Evolutionary conservation across 2,329 filamentous ascomycete genomes (phyloP), one percentile per base, ranked within the genome.

Genomic region (Purpureocillium lavendulum): DNA sequence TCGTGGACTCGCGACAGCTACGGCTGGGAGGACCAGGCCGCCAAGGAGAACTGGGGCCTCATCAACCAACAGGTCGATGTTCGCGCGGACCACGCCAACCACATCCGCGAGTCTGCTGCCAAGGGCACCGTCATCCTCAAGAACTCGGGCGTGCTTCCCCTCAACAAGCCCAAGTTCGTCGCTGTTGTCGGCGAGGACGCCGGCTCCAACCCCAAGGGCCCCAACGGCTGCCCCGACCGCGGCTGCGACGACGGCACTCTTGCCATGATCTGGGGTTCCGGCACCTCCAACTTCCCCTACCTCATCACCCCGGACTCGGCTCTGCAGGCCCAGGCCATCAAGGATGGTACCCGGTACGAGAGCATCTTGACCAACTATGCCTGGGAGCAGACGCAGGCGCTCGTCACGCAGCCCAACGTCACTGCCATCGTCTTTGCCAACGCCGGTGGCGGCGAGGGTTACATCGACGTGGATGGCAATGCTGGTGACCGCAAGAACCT

Each of bases 401-500:
- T 94, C 2, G 65, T 84, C 11, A 65, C 65, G 8, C 73, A 84
- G 49, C 70, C 75, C n/a, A 67, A 79, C 41, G 80, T 77, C 12
- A 80, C 81, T 1, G 69, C 89, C 47, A 74, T 98, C 32, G 88
- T 96, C 10, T 97, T 97, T 52, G 89, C 86, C 54, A 95, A 95
- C 49, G 81, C 88, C 12, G 74, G 89, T 56, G 77, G 83, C 4
- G 90, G 90, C 39, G 92, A 97, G 63, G 88, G 87, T 6, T 96
- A 77, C 64, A 87, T 97, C 54, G 73, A 65, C 21, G 76, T 94
- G 2, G 90, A 89, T 46, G 83, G 78, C 39, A 96, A 96, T 58
- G 68, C 73, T 43, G 92, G 92, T 42, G 90, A 97, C 60, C 82
- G 92, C 39, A 88, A 89, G 54, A 96, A 98, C 64, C 70, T 98